Base-by-base conservation (phyloP, 2,329 filamentous ascomycete species). In the Diaporthe citri region DNA sequence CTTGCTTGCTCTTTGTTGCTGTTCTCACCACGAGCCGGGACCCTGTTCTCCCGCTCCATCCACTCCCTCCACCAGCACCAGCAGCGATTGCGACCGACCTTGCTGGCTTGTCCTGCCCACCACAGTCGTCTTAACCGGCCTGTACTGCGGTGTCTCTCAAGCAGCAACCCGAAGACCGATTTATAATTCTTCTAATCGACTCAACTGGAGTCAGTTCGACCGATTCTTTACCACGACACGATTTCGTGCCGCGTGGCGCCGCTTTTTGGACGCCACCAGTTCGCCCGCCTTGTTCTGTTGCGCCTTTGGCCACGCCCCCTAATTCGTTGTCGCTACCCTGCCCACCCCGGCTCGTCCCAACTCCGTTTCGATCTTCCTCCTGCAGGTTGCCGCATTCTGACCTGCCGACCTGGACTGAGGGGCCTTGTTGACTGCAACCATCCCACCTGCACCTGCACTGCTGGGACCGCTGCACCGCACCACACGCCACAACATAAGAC, bases 51-150 rank as follows among this genome's bases (percentile, higher is more conserved):
- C 51, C 43, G 70, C 70, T 62, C 57, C 57, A 55, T 72, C 43
- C 70, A 64, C 59, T 64, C 70, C 17, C 70, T 64, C 43, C 20
- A 64, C 17, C 41, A 64, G 36, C 41, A 34, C 13, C 31, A 34
- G 12, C 69, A 31, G 15, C 48, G 17, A 39, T 70, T 70, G 72
- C 59, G 39, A 51, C 72, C 72, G 28, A 39, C 41, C 51, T 66
- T 73, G 36, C 56, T 28, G n/a, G 31, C 71, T 41, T 55, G 43
- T 31, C 43, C 22, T 41, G 43, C 28, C 36, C n/a, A 64, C 60
- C 73, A 64, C 75, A 76, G 75, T 76, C 75, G 73, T 76, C 75
- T 75, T 76, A 34, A 76, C 48, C 75, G 75, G 60, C 73, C 57
- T 64, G 64, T 48, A 76, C 75, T 76, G 75, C 70, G 52, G 56